A percentile compares a stretch with the other conserved stretches of the same genome.
phyloP scores from a whole-genome alignment of 768 basidiomycete species.

The Strobilomyces dryophilus region DNA sequence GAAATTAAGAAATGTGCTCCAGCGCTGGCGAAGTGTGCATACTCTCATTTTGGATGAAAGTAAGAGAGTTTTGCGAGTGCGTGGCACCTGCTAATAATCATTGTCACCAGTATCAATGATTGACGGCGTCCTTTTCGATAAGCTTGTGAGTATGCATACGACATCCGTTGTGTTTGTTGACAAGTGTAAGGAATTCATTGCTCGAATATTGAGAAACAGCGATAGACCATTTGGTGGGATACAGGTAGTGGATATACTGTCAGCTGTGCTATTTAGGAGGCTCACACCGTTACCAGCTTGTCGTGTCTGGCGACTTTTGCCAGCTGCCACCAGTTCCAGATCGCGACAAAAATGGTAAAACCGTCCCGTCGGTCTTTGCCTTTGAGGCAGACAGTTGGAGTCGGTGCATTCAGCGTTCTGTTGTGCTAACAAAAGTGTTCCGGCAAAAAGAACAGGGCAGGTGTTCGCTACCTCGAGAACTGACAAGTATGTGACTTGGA shows the following conservation, averaged over 20 bases:
- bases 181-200: constrained; percentile 53
- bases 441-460: constrained; percentile 79
- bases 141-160: constrained; percentile 47
- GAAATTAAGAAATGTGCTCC: constrained; percentile 36
- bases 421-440: constrained; percentile 71
- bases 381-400: constrained; percentile 81
- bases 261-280: neutral
- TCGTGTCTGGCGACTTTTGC: constrained; percentile 87
- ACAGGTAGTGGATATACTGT: constrained; percentile 47
- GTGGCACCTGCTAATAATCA: neutral
- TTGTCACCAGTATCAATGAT: constrained; percentile 77
- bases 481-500: neutral
- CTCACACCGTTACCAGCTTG: constrained; percentile 43
- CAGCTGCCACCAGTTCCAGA: constrained; percentile 81
- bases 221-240: constrained; percentile 78
- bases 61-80: constrained; percentile 30
- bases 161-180: constrained; percentile 35
- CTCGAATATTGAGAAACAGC: constrained; percentile 48
- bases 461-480: constrained; percentile 2
- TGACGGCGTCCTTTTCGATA: constrained; percentile 76
- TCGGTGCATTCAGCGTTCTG: constrained; percentile 52
- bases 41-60: constrained; percentile 86
- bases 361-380: constrained; percentile 56
- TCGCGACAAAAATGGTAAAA: constrained; percentile 42
- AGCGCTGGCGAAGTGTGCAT: constrained; percentile 58